Conservation (phyloP, 2,329 filamentous ascomycete genomes). For the Sporothrix phasma region DNA sequence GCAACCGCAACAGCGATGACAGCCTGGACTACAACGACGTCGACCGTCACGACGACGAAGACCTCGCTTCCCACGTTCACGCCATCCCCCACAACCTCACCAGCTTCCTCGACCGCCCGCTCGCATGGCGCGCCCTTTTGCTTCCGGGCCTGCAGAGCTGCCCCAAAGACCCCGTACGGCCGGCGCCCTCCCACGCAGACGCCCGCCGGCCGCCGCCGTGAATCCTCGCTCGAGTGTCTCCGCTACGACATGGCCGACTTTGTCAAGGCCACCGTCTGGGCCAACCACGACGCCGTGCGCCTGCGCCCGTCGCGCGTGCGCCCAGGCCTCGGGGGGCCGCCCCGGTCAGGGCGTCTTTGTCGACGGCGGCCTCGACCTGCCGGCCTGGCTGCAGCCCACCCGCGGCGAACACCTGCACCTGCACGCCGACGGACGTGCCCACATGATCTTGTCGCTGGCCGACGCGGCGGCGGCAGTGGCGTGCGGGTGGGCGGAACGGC, state of each 20-base stretch:
- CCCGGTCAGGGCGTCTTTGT: conserved; percentile 24
- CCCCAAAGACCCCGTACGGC: too few species aligned
- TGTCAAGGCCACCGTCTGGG: conserved; percentile 18
- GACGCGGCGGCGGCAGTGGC: conserved; percentile 30
- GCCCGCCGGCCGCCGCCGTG: neutral
- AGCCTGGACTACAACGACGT: neutral
- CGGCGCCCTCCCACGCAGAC: neutral
- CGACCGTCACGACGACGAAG: neutral
- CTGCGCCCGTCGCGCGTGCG: conserved; percentile 20
- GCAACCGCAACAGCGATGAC: too few species aligned
- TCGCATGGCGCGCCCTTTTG: conserved; percentile 16
- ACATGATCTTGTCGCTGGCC: conserved; percentile 29
- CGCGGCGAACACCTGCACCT: conserved; percentile 30
- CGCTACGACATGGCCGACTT: conserved; percentile 17
- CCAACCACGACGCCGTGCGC: conserved; percentile 25
- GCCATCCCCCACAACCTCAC: neutral
- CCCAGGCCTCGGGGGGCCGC: conserved; percentile 19
- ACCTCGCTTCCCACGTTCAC: neutral
- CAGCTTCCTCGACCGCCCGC: conserved; percentile 13
- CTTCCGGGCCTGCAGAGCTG: too few species aligned
- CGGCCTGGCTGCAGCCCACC: conserved; percentile 18
- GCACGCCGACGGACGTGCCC: conserved; percentile 31
- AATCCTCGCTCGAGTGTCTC: neutral
- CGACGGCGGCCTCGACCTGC: neutral
- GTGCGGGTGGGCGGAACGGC: conserved; percentile 31